These are phyloP conservation scores for Rostrohypoxylon terebratum DNA, from an alignment of 495 filamentous ascomycete genomes.

Conservation along the genomic window DNA sequence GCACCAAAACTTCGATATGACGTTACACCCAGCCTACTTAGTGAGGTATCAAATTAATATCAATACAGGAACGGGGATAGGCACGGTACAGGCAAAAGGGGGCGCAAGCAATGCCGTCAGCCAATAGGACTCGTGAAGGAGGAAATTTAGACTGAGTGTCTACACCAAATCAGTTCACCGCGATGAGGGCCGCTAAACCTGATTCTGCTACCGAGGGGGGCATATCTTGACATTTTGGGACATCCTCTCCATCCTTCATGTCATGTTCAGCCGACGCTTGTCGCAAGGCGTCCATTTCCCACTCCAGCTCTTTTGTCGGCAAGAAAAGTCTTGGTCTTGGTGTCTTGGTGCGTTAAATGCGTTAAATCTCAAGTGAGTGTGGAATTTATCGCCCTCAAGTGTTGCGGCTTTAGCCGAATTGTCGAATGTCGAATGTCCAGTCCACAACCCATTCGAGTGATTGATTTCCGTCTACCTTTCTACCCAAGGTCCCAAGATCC, in stretches of 20 bases:
- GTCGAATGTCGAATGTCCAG: conserved; percentile 15
- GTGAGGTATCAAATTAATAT: no score
- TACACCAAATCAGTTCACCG: conserved; percentile 45
- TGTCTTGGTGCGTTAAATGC: not conserved
- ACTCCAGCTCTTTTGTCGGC: conserved; percentile 23
- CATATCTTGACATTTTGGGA: conserved; percentile 40
- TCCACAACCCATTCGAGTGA: conserved; percentile 33
- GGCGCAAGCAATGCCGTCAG: conserved; percentile 12
- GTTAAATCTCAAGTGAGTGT: conserved; percentile 40
- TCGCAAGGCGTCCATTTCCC: conserved; percentile 32
- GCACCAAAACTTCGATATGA: conserved; percentile 19
- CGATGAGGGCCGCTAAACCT: conserved; percentile 46
- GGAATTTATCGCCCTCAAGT: conserved; percentile 18
- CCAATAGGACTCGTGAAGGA: conserved; percentile 27
- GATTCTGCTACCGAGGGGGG: conserved; percentile 45
- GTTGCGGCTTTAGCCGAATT: conserved; percentile 20
- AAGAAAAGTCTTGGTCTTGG: conserved; percentile 17
- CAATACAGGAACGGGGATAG: not conserved
- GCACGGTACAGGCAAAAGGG: not conserved
- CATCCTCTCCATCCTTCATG: conserved; percentile 41
- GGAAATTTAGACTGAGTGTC: conserved; percentile 26
- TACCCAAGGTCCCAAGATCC: no score
- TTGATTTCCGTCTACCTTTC: conserved; percentile 10
- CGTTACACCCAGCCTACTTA: conserved; percentile 34
- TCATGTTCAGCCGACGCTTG: conserved; percentile 36